Percentiles rank a stretch among this genome's conserved stretches.
Conservation (phyloP, 202 grass and related monocot species). For the Hordeum pubiflorum region DNA sequence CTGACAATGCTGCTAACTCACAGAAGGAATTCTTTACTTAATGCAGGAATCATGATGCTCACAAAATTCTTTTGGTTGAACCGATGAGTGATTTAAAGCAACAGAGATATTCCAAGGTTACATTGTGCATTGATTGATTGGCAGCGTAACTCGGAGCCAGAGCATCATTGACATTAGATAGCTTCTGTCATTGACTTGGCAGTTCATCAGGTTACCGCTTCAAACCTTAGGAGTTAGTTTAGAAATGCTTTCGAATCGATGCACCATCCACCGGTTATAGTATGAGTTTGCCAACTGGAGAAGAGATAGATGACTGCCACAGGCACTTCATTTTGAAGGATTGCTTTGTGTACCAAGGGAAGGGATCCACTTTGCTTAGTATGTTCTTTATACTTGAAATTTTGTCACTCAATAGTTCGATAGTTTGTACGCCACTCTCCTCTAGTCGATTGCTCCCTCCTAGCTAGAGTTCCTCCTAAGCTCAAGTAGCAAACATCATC, state of each 20-base stretch:
- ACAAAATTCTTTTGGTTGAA: neutral
- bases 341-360: neutral
- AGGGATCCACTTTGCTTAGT: neutral
- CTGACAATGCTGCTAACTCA: neutral
- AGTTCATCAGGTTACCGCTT: neutral
- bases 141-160: neutral
- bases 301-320: neutral
- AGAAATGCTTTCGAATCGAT: neutral
- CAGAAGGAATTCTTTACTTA: neutral
- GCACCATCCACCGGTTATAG: neutral
- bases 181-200: constrained; percentile 5
- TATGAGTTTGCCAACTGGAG: neutral
- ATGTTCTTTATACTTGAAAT: too few species aligned
- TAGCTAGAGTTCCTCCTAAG: too few species aligned
- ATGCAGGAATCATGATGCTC: neutral
- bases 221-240: neutral
- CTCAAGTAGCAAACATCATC: too few species aligned
- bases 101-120: neutral
- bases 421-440: too few species aligned
- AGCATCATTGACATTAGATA: neutral
- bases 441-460: too few species aligned
- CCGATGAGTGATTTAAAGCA: neutral
- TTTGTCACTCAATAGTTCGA: too few species aligned
- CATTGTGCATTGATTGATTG: neutral
- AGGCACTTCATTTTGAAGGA: neutral